These are phyloP conservation scores for Aureobasidium pullulans DNA, from an alignment of 2,329 filamentous ascomycete species.

Conservation along the genomic window DNA sequence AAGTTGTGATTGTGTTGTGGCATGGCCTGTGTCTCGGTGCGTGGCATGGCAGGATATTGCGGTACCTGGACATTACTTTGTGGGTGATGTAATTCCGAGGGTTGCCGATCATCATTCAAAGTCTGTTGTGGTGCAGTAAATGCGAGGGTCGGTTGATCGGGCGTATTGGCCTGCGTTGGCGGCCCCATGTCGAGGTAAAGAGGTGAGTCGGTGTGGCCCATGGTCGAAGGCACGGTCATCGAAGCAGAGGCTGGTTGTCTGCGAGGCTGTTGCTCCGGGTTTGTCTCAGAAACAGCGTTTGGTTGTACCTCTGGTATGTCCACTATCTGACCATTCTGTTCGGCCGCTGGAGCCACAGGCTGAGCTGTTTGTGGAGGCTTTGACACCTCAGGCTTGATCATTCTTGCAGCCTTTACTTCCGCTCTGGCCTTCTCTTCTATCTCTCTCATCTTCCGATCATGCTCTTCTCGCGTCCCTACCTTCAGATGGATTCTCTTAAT, in stretches of 20 bases:
- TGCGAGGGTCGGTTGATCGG: background rate
- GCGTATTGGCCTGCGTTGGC: background rate
- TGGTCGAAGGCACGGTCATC: background rate
- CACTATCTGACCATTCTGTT: background rate
- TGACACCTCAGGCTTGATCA: background rate
- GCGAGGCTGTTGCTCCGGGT: background rate
- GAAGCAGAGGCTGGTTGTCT: background rate
- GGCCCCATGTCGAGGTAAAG: background rate
- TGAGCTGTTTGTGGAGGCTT: background rate
- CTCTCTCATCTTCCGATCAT: constrained; percentile 35
- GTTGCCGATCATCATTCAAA: too few species aligned
- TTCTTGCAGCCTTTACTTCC: too few species aligned
- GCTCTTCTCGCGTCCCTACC: constrained; percentile 50
- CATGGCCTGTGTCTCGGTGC: too few species aligned
- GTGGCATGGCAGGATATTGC: background rate
- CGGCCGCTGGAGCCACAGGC: too few species aligned
- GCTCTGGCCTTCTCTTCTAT: constrained; percentile 37
- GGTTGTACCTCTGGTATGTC: background rate
- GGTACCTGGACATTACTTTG: background rate
- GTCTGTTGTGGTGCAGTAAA: background rate
- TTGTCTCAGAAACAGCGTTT: background rate
- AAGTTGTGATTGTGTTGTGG: background rate
- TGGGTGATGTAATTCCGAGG: background rate
- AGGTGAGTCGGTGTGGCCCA: background rate
- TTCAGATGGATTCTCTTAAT: constrained; percentile 52